phyloP scores from a whole-genome alignment of 306 rosid species.

The Glycine tomentella region DNA sequence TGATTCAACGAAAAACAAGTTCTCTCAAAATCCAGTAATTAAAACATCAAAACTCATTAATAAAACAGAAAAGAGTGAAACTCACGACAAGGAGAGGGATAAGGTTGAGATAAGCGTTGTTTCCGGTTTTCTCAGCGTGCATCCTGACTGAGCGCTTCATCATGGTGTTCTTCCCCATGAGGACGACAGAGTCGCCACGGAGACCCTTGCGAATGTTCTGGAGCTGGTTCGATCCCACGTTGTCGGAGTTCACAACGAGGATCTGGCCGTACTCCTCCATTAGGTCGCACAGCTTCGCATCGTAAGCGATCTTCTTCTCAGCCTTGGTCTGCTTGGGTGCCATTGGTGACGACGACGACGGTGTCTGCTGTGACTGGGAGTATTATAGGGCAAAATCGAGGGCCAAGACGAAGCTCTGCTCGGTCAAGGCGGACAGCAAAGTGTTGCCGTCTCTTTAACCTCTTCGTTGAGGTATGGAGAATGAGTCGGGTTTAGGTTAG shows the following conservation, averaged over 20 bases:
- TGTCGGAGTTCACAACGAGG: constrained; percentile 84
- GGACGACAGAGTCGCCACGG: constrained; percentile 84
- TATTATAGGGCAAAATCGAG: constrained; percentile 56
- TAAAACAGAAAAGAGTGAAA: neutral
- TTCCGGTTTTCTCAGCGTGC: constrained; percentile 78
- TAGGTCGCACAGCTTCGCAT: constrained; percentile 74
- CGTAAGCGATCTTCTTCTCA: constrained; percentile 80
- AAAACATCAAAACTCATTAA: neutral
- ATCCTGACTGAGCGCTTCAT: constrained; percentile 85
- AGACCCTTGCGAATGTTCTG: constrained; percentile 83
- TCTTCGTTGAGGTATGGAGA: neutral
- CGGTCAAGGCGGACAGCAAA: constrained; percentile 80
- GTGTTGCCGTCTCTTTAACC: constrained; percentile 79
- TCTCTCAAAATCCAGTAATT: neutral
- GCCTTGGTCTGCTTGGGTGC: constrained; percentile 74
- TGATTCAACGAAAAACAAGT: neutral
- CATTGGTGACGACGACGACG: constrained; percentile 38
- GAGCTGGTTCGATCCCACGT: constrained; percentile 90
- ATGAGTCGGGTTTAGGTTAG: neutral
- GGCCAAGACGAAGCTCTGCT: constrained; percentile 73
- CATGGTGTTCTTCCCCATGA: constrained; percentile 99
- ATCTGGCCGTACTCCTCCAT: constrained; percentile 78
- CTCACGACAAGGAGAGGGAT: constrained; percentile 84
- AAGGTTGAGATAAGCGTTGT: constrained; percentile 67
- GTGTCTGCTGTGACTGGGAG: neutral